These are phyloP conservation scores for Cajanus cajan DNA, from an alignment of 306 rosid genomes.

Conservation along the genomic window DNA sequence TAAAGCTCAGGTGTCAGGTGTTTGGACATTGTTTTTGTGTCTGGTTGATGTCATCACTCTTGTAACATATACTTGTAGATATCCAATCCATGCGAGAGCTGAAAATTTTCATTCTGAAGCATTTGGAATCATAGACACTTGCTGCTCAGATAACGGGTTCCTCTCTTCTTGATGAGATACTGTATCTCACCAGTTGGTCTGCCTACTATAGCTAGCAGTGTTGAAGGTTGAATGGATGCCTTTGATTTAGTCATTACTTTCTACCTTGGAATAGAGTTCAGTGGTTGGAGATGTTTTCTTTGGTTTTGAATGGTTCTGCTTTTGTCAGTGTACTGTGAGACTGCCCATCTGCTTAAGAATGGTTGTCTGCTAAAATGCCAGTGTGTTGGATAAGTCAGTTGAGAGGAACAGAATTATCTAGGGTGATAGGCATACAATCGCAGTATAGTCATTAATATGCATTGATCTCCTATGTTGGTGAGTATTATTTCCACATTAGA, in stretches of 20 bases:
- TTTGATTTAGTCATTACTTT: constrained; percentile 30
- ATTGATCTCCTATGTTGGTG: constrained; percentile 17
- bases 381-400: constrained; percentile 28
- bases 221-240: constrained; percentile 23
- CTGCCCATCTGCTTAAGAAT: constrained; percentile 18
- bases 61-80: neutral
- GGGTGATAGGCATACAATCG: constrained; percentile 15
- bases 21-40: constrained; percentile 27
- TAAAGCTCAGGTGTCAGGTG: constrained; percentile 13
- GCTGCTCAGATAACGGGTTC: constrained; percentile 25
- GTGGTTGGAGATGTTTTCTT: constrained; percentile 36
- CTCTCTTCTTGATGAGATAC: neutral
- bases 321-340: constrained; percentile 27
- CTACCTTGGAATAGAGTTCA: constrained; percentile 28
- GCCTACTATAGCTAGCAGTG: neutral
- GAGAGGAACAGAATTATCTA: constrained; percentile 24
- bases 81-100: constrained; percentile 3
- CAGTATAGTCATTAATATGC: neutral
- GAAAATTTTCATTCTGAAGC: constrained; percentile 27
- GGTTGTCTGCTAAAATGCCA: constrained; percentile 29
- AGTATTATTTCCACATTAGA: constrained; percentile 25
- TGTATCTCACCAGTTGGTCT: constrained; percentile 24
- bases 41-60: neutral
- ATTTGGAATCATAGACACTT: constrained; percentile 19
- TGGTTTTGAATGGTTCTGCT: constrained; percentile 31